Conservation (phyloP, 2,329 filamentous ascomycete genomes). For the Herpotrichia juniperi region DNA sequence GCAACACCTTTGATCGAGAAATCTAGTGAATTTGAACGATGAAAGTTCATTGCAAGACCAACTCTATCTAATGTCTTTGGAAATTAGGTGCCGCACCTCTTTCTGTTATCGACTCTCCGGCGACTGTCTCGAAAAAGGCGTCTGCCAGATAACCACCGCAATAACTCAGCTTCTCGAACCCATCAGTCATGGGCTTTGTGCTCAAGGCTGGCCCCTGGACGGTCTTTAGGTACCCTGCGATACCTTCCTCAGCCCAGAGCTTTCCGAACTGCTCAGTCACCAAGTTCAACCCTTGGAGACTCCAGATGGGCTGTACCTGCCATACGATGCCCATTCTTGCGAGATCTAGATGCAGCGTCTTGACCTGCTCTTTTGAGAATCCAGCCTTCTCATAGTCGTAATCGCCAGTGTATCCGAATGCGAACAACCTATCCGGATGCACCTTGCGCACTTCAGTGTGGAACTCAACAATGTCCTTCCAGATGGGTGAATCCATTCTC, state of each 20-base stretch:
- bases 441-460: constrained; percentile 43
- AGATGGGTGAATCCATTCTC: constrained; percentile 43
- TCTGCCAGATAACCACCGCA: constrained; percentile 46
- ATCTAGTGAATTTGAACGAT: no score
- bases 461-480: constrained; percentile 47
- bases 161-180: constrained; percentile 45
- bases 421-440: constrained; percentile 45
- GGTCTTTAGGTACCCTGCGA: constrained; percentile 42
- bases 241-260: constrained; percentile 43
- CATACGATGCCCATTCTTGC: constrained; percentile 48
- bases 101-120: constrained; percentile 29
- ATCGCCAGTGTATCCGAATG: constrained; percentile 48
- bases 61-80: constrained; percentile 6
- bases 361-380: constrained; percentile 38
- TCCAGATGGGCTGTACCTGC: constrained; percentile 52
- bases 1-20: no score
- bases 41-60: no score
- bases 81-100: constrained; percentile 12
- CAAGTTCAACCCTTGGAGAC: constrained; percentile 43
- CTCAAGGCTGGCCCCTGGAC: constrained; percentile 31
- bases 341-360: constrained; percentile 39
- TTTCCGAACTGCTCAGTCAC: constrained; percentile 42
- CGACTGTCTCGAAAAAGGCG: constrained; percentile 45
- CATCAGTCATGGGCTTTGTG: constrained; percentile 37
- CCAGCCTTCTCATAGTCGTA: constrained; percentile 46